phyloP scores from a whole-genome alignment of 495 filamentous ascomycete genomes.

The Penicillium atrosanguineum region DNA sequence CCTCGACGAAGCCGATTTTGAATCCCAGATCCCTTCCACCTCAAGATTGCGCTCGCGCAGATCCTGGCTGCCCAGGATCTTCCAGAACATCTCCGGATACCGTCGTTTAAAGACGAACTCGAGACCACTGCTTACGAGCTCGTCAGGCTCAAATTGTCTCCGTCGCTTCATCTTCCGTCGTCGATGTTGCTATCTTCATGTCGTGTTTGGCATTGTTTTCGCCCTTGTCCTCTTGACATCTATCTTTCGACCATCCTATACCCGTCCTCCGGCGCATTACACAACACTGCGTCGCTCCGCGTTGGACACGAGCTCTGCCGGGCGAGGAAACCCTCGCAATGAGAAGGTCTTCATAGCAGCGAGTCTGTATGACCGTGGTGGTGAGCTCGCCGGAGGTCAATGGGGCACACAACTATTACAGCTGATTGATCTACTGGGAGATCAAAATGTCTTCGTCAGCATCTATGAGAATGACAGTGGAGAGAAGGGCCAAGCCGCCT shows the following conservation, averaged over 20 bases:
- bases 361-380: constrained; percentile 65
- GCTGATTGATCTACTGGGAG: constrained; percentile 60
- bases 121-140: constrained; percentile 24
- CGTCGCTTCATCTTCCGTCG: constrained; percentile 54
- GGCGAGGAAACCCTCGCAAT: constrained; percentile 59
- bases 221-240: constrained; percentile 52
- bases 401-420: constrained; percentile 65
- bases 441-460: constrained; percentile 49
- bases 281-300: constrained; percentile 35
- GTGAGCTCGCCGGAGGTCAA: constrained; percentile 55
- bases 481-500: constrained; percentile 39
- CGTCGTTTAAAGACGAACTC: constrained; percentile 30
- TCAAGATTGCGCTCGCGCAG: constrained; percentile 24
- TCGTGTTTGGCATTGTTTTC: constrained; percentile 65
- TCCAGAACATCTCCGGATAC: constrained; percentile 32
- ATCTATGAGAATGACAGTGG: constrained; percentile 74
- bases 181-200: constrained; percentile 60
- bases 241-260: constrained; percentile 61
- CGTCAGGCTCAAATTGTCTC: constrained; percentile 26
- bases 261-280: constrained; percentile 51
- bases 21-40: constrained; percentile 38
- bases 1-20: constrained; percentile 50
- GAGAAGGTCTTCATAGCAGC: constrained; percentile 76
- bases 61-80: constrained; percentile 29
- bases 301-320: constrained; percentile 35